Evolutionary conservation across 805 yeast species (phyloP).

Genomic region (Metschnikowia koreensis): DNA sequence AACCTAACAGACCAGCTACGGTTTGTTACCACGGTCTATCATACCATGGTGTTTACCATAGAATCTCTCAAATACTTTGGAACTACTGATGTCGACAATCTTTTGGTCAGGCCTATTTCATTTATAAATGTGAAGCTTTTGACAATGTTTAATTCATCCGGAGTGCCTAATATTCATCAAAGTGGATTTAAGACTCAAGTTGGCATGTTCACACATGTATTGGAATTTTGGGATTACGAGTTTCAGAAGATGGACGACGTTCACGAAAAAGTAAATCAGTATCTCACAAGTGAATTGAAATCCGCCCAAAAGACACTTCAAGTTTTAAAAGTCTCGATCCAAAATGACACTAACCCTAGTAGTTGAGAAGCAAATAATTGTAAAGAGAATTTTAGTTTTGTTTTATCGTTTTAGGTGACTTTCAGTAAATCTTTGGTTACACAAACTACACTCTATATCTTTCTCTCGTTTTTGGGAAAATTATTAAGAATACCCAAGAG

Average conservation of each 20-base stretch:
- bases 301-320: background rate
- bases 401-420: too few species aligned
- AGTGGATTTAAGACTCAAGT: background rate
- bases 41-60: background rate
- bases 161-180: background rate
- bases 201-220: background rate
- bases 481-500: too few species aligned
- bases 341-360: too few species aligned
- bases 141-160: background rate
- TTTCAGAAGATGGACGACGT: background rate
- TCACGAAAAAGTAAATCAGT: background rate
- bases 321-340: too few species aligned
- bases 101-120: background rate
- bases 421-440: too few species aligned
- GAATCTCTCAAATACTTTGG: background rate
- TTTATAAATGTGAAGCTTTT: background rate
- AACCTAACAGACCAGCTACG: background rate
- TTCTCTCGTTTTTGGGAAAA: too few species aligned
- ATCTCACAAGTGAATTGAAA: too few species aligned
- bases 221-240: background rate
- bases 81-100: background rate
- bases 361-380: too few species aligned
- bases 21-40: background rate
- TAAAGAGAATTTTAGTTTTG: too few species aligned
- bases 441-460: too few species aligned